These are phyloP conservation scores for Sporisorium graminicola DNA, from an alignment of 1,284 basidiomycete genomes.

Conservation along the genomic window DNA sequence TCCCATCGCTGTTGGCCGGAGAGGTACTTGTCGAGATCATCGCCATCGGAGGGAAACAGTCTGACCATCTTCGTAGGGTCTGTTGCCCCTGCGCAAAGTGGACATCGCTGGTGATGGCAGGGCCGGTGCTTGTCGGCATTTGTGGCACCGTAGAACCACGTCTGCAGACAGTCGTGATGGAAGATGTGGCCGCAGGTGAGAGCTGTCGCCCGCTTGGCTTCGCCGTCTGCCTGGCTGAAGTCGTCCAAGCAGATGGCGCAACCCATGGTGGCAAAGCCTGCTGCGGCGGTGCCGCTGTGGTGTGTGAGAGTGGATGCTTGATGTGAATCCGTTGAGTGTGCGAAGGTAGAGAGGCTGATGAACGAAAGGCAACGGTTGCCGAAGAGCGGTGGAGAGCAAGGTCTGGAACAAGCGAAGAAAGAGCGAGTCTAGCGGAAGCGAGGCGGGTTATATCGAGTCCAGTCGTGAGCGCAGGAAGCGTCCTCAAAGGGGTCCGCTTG, in stretches of 20 bases:
- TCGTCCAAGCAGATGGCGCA: slow-evolving; percentile 52
- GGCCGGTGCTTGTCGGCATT: neutral
- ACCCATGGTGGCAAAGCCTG: slow-evolving; percentile 23
- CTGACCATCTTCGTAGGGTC: slow-evolving; percentile 6
- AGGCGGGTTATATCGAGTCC: neutral
- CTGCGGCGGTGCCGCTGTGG: neutral
- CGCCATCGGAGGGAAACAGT: slow-evolving; percentile 43
- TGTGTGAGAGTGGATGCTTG: neutral
- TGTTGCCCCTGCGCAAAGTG: slow-evolving; percentile 28
- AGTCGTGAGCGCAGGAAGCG: neutral
- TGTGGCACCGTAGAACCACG: slow-evolving; percentile 38
- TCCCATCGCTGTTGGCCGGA: slow-evolving; percentile 16
- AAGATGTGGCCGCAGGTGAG: slow-evolving; percentile 52
- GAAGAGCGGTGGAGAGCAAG: too few relatives aligned
- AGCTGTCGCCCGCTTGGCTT: slow-evolving; percentile 27
- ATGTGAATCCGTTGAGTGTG: neutral
- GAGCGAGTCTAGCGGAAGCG: neutral
- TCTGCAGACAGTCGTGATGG: slow-evolving; percentile 34
- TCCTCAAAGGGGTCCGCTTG: neutral
- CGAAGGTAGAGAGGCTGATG: neutral
- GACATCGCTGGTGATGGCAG: slow-evolving; percentile 25
- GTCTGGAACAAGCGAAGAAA: neutral
- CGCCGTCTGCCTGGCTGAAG: slow-evolving; percentile 33
- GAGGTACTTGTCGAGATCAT: slow-evolving; percentile 44
- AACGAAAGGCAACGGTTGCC: neutral